phyloP scores from a whole-genome alignment of 352 stramenopile genomes.

The Phytopythium litorale region DNA sequence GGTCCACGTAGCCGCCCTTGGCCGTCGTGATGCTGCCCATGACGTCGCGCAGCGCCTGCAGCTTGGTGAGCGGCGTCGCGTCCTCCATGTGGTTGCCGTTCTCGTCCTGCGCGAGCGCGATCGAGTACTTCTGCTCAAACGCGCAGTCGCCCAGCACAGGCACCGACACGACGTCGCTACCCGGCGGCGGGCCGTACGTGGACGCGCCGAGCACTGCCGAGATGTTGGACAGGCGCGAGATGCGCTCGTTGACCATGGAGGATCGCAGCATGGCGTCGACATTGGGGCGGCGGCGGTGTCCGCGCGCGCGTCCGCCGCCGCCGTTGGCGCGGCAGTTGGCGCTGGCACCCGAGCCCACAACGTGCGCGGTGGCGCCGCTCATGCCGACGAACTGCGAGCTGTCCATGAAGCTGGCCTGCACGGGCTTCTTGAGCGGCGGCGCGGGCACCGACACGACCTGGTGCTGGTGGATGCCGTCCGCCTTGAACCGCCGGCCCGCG shows the following conservation, averaged over 20 bases:
- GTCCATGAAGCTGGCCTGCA: slow-evolving; percentile 57
- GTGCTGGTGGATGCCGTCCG: slow-evolving; percentile 9
- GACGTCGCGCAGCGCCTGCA: slow-evolving; percentile 70
- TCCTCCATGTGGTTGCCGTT: slow-evolving; percentile 13
- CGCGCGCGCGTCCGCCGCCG: slow-evolving; percentile 7
- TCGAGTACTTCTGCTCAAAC: slow-evolving; percentile 63
- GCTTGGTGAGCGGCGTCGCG: slow-evolving; percentile 50
- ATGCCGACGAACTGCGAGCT: slow-evolving; percentile 52
- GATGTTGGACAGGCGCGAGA: slow-evolving; percentile 40
- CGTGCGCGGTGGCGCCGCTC: slow-evolving; percentile 22
- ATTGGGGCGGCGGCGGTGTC: slow-evolving; percentile 38
- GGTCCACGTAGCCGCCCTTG: slow-evolving; percentile 61
- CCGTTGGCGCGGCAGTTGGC: slow-evolving; percentile 28
- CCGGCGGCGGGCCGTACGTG: slow-evolving; percentile 41
- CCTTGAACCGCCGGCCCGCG: slow-evolving; percentile 21
- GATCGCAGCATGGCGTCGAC: slow-evolving; percentile 68
- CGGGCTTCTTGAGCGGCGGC: slow-evolving; percentile 23
- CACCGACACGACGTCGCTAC: slow-evolving; percentile 51
- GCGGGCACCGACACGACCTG: slow-evolving; percentile 8
- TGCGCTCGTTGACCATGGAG: slow-evolving; percentile 51
- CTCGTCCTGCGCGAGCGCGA: slow-evolving; percentile 60
- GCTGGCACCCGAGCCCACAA: slow-evolving; percentile 24
- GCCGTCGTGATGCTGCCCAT: slow-evolving; percentile 59
- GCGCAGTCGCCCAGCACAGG: slow-evolving; percentile 65
- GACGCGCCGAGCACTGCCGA: slow-evolving; percentile 19